Conservation (phyloP, 371 early-diverging fungal species). For the Lichtheimia hyalospora region DNA sequence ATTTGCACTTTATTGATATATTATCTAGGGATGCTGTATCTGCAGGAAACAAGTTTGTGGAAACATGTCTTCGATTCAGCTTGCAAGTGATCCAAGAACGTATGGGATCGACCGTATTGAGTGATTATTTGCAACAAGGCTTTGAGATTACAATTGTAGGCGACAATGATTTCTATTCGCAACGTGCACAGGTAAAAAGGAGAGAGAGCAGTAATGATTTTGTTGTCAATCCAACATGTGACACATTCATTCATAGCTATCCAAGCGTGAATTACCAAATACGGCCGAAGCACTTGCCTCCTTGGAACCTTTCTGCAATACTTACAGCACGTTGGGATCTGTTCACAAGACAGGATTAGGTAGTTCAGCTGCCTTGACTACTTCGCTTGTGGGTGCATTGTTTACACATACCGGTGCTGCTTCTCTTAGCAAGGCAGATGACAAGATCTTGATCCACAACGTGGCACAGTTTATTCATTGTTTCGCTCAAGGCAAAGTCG, state of each 20-base stretch:
- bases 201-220: conserved; percentile 36
- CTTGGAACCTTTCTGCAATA: conserved; percentile 70
- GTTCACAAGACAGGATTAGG: conserved; percentile 97
- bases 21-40: conserved; percentile 15
- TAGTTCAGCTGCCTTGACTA: conserved; percentile 91
- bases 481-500: conserved; percentile 95
- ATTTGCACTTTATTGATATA: neutral
- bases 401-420: conserved; percentile 65
- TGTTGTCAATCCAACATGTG: neutral
- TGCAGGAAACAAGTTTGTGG: conserved; percentile 36
- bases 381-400: conserved; percentile 83
- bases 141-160: conserved; percentile 77
- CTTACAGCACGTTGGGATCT: conserved; percentile 65
- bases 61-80: conserved; percentile 32
- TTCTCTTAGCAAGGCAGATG: conserved; percentile 18
- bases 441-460: conserved; percentile 70
- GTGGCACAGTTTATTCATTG: conserved; percentile 92
- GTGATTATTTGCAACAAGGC: conserved; percentile 20
- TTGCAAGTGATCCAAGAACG: conserved; percentile 34
- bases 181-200: conserved; percentile 61
- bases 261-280: conserved; percentile 45
- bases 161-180: conserved; percentile 96
- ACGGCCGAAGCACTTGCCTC: conserved; percentile 57
- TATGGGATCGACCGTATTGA: neutral
- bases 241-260: conserved; percentile 28